These are phyloP conservation scores for Cladosporium sp. DNA, from an alignment of 2,329 filamentous ascomycete genomes.

Conservation along the genomic window DNA sequence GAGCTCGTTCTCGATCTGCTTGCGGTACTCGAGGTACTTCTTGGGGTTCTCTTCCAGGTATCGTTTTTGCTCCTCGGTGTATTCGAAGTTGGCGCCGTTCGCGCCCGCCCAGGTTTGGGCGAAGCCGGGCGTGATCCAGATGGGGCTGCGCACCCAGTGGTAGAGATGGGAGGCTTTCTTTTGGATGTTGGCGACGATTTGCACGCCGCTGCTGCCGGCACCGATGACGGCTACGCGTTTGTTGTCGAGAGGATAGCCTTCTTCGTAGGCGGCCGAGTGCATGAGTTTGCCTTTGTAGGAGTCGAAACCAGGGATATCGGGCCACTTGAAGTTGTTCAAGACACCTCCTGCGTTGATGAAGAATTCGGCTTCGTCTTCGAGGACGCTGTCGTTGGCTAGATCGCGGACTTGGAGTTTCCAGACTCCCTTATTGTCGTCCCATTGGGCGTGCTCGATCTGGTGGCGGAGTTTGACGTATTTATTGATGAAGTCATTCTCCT, in stretches of 20 bases:
- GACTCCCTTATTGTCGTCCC: constrained; percentile 37
- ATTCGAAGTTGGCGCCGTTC: constrained; percentile 43
- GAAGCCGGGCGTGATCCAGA: constrained; percentile 46
- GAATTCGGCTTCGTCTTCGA: constrained; percentile 33
- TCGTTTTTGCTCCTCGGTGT: constrained; percentile 36
- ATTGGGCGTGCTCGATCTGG: constrained; percentile 38
- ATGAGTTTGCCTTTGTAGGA: constrained; percentile 40
- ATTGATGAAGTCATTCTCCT: constrained; percentile 39
- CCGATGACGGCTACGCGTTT: constrained; percentile 41
- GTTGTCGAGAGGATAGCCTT: constrained; percentile 32
- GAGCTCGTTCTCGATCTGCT: constrained; percentile 44
- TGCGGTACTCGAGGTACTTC: constrained; percentile 43
- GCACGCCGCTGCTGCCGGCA: constrained; percentile 36
- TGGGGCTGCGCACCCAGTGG: constrained; percentile 39
- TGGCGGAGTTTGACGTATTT: constrained; percentile 43
- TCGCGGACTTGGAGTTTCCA: constrained; percentile 36
- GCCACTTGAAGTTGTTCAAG: constrained; percentile 41
- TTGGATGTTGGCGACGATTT: constrained; percentile 39
- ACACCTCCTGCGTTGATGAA: constrained; percentile 41
- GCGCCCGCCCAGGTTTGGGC: constrained; percentile 42
- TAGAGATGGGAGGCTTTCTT: constrained; percentile 34
- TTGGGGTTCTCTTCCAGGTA: constrained; percentile 36
- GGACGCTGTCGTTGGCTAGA: constrained; percentile 27
- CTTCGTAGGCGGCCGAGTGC: constrained; percentile 40
- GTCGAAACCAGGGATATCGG: constrained; percentile 36